Percentiles rank a stretch among this genome's conserved stretches.
These are phyloP conservation scores for Dovyalis caffra DNA, from an alignment of 345 rosid genomes.

Conservation along the genomic window DNA sequence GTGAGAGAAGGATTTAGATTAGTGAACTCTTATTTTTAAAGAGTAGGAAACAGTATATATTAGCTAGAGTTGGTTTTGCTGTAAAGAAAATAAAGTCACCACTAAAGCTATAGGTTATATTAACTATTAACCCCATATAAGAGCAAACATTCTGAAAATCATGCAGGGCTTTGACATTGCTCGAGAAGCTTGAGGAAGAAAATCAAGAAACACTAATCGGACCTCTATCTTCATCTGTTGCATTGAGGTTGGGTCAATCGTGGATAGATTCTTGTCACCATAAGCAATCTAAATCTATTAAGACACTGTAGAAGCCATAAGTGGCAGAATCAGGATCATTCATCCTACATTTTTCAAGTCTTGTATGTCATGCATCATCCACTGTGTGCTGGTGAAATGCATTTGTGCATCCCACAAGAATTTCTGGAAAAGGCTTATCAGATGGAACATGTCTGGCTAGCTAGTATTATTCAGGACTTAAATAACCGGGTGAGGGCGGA, in stretches of 20 bases:
- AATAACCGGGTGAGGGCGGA: background rate
- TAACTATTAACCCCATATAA: background rate
- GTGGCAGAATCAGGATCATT: slow-evolving; percentile 1
- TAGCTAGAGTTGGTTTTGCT: background rate
- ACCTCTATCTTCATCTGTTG: background rate
- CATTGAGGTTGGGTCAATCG: background rate
- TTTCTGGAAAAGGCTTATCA: background rate
- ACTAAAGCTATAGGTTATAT: background rate
- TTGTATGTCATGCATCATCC: background rate
- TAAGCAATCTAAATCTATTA: background rate
- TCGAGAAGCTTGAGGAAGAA: background rate
- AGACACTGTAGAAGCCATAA: background rate
- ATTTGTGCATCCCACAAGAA: background rate
- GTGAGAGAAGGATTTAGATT: background rate
- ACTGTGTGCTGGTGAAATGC: background rate
- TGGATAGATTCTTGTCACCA: background rate
- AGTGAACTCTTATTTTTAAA: background rate
- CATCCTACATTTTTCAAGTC: background rate
- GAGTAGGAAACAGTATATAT: background rate
- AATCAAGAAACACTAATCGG: background rate
- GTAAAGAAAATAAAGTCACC: background rate
- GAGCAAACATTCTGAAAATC: background rate
- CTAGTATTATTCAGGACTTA: background rate
- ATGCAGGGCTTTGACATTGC: background rate
- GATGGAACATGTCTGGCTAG: background rate